phyloP scores from a whole-genome alignment of 768 basidiomycete genomes.

The Guyanaporus albipodus region DNA sequence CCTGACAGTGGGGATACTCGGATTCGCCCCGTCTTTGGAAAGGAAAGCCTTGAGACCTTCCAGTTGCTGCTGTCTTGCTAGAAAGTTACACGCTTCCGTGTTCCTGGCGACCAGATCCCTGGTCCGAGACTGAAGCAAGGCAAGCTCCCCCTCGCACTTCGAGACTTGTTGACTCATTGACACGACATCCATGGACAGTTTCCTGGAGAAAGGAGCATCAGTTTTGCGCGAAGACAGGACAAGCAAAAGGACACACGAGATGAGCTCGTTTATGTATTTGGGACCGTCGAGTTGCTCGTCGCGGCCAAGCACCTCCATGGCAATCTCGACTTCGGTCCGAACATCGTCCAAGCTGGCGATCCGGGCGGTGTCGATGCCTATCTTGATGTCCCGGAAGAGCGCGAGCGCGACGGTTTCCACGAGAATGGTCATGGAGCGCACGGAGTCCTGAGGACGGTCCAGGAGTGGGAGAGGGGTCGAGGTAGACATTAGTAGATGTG shows the following conservation, averaged over 20 bases:
- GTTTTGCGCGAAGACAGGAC: neutral
- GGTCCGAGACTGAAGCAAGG: neutral
- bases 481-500: neutral
- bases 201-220: conserved; percentile 5
- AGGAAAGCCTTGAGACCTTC: conserved; percentile 2
- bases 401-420: conserved; percentile 1
- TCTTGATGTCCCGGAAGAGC: conserved; percentile 10
- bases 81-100: conserved; percentile 3
- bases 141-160: conserved; percentile 9
- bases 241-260: conserved; percentile 2
- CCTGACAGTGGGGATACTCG: neutral
- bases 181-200: conserved; percentile 7
- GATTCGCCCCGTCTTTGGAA: neutral
- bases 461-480: no score
- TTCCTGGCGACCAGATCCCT: neutral
- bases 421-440: neutral
- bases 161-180: conserved; percentile 3
- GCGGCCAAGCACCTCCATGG: conserved; percentile 7
- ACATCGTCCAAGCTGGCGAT: conserved; percentile 2
- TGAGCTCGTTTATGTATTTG: neutral
- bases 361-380: conserved; percentile 10
- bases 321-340: conserved; percentile 9
- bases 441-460: no score
- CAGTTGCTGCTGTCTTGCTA: conserved; percentile 6
- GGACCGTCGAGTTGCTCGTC: neutral